Evolutionary conservation across 768 basidiomycete genomes (phyloP).

Genomic region (Rhizopogon rudus): DNA sequence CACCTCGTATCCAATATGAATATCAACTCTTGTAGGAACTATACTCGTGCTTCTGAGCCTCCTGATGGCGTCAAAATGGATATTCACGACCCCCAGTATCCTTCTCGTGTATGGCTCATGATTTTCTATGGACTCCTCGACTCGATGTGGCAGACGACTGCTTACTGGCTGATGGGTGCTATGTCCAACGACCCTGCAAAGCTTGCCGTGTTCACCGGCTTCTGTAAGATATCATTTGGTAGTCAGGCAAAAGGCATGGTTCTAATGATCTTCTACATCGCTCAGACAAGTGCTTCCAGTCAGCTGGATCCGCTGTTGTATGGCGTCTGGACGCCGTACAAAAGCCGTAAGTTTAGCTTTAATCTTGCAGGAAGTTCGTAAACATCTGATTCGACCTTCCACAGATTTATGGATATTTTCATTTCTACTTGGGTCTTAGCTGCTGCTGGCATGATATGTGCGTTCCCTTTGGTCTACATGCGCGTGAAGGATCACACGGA

Average conservation of each 20-base stretch:
- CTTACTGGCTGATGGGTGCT: slow-evolving; percentile 36
- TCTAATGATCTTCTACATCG: not conserved
- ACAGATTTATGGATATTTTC: slow-evolving; percentile 58
- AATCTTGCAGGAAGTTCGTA: not conserved
- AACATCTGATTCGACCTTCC: not conserved
- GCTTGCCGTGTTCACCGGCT: slow-evolving; percentile 39
- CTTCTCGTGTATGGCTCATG: not conserved
- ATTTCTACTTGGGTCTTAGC: slow-evolving; percentile 63
- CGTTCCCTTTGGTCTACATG: slow-evolving; percentile 64
- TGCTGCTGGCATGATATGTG: slow-evolving; percentile 53
- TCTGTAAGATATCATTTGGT: slow-evolving; percentile 31
- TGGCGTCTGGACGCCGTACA: slow-evolving; percentile 62
- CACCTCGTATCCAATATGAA: not conserved
- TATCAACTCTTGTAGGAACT: not conserved
- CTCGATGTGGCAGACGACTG: slow-evolving; percentile 32
- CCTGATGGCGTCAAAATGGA: slow-evolving; percentile 5
- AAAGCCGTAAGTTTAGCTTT: slow-evolving; percentile 37
- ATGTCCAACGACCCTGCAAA: slow-evolving; percentile 42
- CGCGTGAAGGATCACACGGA: slow-evolving; percentile 56
- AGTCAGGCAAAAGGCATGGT: slow-evolving; percentile 4
- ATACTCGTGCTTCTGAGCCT: not conserved
- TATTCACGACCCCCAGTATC: not conserved
- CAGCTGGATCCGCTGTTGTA: slow-evolving; percentile 57
- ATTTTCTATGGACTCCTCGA: slow-evolving; percentile 12
- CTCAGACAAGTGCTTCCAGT: slow-evolving; percentile 64